Evolutionary conservation across 257 asterid species (phyloP).

Genomic region (Solanum commersonii): DNA sequence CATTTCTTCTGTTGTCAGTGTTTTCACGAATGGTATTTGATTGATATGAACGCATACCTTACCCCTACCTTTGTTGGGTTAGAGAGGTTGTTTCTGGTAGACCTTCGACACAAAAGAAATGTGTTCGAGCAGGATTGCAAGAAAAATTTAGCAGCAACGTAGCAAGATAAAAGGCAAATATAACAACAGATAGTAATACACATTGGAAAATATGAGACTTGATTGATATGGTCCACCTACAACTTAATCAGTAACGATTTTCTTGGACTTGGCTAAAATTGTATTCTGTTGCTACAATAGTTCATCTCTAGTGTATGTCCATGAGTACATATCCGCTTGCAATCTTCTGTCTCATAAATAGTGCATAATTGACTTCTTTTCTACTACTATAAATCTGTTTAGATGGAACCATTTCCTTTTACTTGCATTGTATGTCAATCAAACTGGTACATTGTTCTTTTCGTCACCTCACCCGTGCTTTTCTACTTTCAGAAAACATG

Average conservation of each 20-base stretch:
- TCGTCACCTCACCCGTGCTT: not conserved
- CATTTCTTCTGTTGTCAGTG: not conserved
- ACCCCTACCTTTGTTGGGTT: not conserved
- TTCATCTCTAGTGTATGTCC: not conserved
- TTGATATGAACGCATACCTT: not conserved
- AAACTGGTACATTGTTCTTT: not conserved
- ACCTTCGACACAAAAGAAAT: not conserved
- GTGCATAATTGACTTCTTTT: not conserved
- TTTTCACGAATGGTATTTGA: not conserved
- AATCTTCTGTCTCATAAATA: not conserved
- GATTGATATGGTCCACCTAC: not conserved
- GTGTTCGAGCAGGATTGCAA: not conserved
- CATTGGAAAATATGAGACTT: not conserved
- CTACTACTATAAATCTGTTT: not conserved
- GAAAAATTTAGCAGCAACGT: not conserved
- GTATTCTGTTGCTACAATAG: not conserved
- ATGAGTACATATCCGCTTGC: not conserved
- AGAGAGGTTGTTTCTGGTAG: not conserved
- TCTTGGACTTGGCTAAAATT: not conserved
- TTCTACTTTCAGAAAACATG: conserved; percentile 60
- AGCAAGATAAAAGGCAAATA: not conserved
- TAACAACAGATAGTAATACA: not conserved
- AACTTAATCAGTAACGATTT: not conserved
- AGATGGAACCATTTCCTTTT: not conserved
- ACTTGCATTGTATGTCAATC: not conserved